Evolutionary conservation across 1,284 basidiomycete species (phyloP), one percentile per base, ranked within the genome.

Genomic region (Heterobasidion parviporum): DNA sequence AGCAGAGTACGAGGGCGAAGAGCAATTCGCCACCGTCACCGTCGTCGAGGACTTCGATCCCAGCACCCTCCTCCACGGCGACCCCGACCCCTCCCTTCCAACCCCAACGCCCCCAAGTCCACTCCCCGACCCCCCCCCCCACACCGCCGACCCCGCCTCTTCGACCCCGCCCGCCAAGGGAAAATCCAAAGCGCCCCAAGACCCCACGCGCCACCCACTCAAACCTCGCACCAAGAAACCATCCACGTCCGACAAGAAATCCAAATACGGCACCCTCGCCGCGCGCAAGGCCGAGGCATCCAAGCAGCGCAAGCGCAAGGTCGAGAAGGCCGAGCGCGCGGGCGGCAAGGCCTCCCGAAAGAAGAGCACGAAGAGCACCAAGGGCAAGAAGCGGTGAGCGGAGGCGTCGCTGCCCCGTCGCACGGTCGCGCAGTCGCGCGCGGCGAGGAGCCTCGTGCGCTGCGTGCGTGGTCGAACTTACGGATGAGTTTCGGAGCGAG

Each of bases 11-110:
- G 83, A 87, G 64, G 83, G 83, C 59, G 87, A 90, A 62, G 83
- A 91, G 63, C 77, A 83, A 54, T 74, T 89, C n/a, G 87, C 89
- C 53, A 89, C 86, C 26, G 89, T 92, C 48, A 90, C 89, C 7
- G 80, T 92, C 46, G 82, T 91, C 10, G 87, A 92, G 66, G 88
- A 92, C 65, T 86, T 92, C 66, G 86, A 89, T 64, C 80, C 85
- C 15, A 76, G 82, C 59, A 65, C 74, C 35, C 68, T 87, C 63
- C 74, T 81, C 36, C 77, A 84, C 59, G 80, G 55, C 8, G 5
- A 49, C 20, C 7, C 57, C 8, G 5, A 49, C 20, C 7, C 57
- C 2, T 26, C 44, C 1, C 8, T 38, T 5, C 18, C 34, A 8
- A 14, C 38, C 10, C 8, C 46, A 0, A 4, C 46, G 6, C 46